Evolutionary conservation across 306 rosid genomes (phyloP), one percentile per base, ranked within the genome.

Genomic region (Astragalus membranaceus): DNA sequence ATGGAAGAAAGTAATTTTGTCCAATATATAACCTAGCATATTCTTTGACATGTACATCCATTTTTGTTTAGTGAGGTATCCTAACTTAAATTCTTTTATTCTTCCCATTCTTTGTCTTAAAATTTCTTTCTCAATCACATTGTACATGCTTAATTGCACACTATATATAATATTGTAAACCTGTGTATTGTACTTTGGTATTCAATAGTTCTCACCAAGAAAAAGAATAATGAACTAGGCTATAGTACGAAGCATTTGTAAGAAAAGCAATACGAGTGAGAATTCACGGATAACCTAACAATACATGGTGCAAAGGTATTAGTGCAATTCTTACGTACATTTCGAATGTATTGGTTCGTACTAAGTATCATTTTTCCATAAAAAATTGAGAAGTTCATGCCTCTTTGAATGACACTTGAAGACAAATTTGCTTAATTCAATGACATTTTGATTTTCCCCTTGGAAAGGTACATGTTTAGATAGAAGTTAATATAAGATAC

Each of bases 61-160:
- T 56, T 79, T 72, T 12, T 60, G 67, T 78, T 70, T 12, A 68
- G 69, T 67, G 63, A 47, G 75, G 65, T 16, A 16, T 49, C 51
- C 46, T 58, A 69, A 51, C 69, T 68, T 65, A 4, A 36, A 56
- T 70, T 66, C 67, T 46, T 76, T 49, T 26, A 29, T 37, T 0
- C 61, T 37, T 71, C 43, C 33, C 47, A 0, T 64, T 65, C 32
- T 49, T 36, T 65, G 44, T 66, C 52, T 64, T 23, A 2, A 6
- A 30, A 75, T 16, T 10, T 78, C 69, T 55, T 70, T 78, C 35
- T 8, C 48, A 10, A 10, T 68, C 37, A 30, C 60, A 35, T 42
- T 69, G 84, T 79, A 76, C 50, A 75, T 75, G 35, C 73, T 64
- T 64, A 49, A 14, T 65, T 67, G 50, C 73, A 32, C 36, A 16